Percentiles rank a stretch among this genome's conserved stretches.
Evolutionary conservation across 768 basidiomycete genomes (phyloP).

Genomic region (Peribolospora baueri): DNA sequence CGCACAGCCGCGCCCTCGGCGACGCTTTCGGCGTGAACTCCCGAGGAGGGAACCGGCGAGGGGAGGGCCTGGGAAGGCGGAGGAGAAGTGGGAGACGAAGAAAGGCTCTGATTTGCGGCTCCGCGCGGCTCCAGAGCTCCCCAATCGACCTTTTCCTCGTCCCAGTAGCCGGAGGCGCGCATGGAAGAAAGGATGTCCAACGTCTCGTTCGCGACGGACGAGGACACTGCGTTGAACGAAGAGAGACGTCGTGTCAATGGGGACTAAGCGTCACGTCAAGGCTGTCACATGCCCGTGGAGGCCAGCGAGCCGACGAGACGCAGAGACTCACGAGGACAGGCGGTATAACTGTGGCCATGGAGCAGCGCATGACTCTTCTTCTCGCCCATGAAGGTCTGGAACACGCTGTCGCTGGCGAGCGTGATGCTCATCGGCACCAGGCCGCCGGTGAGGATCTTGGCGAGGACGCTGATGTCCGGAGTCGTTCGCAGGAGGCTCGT

Average conservation of each 20-base stretch:
- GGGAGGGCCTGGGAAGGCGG: background rate
- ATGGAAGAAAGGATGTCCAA: constrained; percentile 39
- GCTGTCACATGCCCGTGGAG: no score
- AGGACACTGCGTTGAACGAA: no score
- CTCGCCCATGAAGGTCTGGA: constrained; percentile 47
- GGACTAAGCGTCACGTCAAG: no score
- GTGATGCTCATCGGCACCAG: constrained; percentile 67
- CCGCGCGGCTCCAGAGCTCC: constrained; percentile 1
- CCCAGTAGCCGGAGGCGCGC: constrained; percentile 30
- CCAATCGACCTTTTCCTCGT: constrained; percentile 38
- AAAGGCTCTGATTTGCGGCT: background rate
- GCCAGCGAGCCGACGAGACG: no score
- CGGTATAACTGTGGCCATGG: constrained; percentile 90
- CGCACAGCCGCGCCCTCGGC: constrained; percentile 5
- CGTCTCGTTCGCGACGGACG: constrained; percentile 53
- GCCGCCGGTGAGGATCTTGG: constrained; percentile 83
- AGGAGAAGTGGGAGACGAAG: constrained; percentile 4
- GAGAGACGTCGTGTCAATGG: no score
- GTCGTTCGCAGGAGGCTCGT: constrained; percentile 26
- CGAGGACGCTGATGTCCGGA: constrained; percentile 78
- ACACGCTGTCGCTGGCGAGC: constrained; percentile 53
- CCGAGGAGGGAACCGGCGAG: no score
- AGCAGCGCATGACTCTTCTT: constrained; percentile 63
- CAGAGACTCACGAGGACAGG: constrained; percentile 69
- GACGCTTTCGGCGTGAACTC: background rate